Evolutionary conservation across 139 green algal genomes (phyloP), one percentile per base, ranked within the genome.

Genomic region (Tetradesmus lagerheimii): DNA sequence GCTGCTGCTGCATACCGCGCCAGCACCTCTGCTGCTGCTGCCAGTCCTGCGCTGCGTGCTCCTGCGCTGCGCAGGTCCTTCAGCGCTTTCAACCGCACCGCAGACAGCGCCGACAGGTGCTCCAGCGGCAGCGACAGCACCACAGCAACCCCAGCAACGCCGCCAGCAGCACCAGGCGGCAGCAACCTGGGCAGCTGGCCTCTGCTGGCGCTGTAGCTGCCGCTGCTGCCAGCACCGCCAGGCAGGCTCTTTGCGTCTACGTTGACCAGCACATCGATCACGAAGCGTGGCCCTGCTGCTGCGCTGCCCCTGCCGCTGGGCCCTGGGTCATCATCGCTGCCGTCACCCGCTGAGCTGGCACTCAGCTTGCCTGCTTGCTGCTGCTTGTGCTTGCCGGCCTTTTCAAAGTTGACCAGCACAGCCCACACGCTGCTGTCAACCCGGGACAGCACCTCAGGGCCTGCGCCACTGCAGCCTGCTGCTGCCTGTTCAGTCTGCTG

Each of bases 381-480:
- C 91, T 25, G 43, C 88, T 43, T 85, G 35, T 74, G 18, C 47
- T 92, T 93, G 34, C 92, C 93, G 9, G 93, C 87, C 11, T 93
- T 94, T 86, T 98, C 92, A 91, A 99, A 99, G 78, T 96, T 97
- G 11, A 98, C 90, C 6, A 98, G 90, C 16, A 96, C 92, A 1
- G 92, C 97, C 97, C 96, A 99, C 38, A 94, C 94, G n/a, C 76
- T 84, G 25, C 79, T 81, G 15, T 91, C 90, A 18, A 92, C 88
- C 23, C 77, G 66, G 1, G 79, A 85, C 38, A 92, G 38, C 38
- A 89, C 86, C 62, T 45, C 90, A 43, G 47, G 75, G 43, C 85
- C 87, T 23, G 74, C 74, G 23, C 79, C 62, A 35, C 66, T 41
- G 45, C 81, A 23, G 90, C 88, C 57, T 29, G 64, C 66, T 31